Conservation (phyloP, 2,329 filamentous ascomycete genomes). For the Botrytis elliptica region DNA sequence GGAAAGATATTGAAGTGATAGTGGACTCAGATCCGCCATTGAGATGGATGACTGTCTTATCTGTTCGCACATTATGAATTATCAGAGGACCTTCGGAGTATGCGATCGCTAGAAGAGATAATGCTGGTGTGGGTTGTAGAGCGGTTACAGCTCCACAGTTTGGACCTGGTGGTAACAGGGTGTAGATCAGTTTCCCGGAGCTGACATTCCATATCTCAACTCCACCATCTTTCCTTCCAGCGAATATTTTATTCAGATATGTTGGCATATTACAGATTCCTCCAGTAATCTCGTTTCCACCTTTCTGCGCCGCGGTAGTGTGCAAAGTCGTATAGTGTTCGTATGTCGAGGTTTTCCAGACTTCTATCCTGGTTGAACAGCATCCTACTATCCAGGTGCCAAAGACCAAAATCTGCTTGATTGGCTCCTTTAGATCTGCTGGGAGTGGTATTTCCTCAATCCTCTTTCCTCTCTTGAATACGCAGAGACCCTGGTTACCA, state of each 20-base stretch:
- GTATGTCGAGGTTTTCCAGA: constrained; percentile 81
- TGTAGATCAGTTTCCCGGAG: constrained; percentile 87
- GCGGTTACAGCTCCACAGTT: constrained; percentile 81
- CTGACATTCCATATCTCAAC: constrained; percentile 98
- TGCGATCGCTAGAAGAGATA: constrained; percentile 84
- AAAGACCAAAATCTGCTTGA: constrained; percentile 77
- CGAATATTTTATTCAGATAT: constrained; percentile 93
- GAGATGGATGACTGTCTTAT: constrained; percentile 69
- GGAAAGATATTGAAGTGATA: constrained; percentile 82
- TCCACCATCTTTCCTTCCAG: constrained; percentile 80
- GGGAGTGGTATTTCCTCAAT: constrained; percentile 72
- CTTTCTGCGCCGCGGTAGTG: constrained; percentile 54
- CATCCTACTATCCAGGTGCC: constrained; percentile 89
- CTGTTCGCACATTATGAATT: constrained; percentile 78
- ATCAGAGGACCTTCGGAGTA: constrained; percentile 76
- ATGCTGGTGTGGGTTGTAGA: constrained; percentile 76
- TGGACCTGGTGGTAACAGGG: constrained; percentile 72
- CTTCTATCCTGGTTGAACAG: constrained; percentile 71
- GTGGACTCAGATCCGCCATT: constrained; percentile 65
- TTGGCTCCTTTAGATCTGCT: constrained; percentile 62
- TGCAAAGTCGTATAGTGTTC: constrained; percentile 88
- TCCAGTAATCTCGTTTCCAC: constrained; percentile 69
- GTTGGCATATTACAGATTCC: constrained; percentile 87
- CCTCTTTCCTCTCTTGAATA: constrained; percentile 88
- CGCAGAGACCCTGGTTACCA: constrained; percentile 71